Evolutionary conservation across 164 flowering plant species (phyloP), one percentile per base, ranked within the genome.

Genomic region (Tetrastigma voinierianum): DNA sequence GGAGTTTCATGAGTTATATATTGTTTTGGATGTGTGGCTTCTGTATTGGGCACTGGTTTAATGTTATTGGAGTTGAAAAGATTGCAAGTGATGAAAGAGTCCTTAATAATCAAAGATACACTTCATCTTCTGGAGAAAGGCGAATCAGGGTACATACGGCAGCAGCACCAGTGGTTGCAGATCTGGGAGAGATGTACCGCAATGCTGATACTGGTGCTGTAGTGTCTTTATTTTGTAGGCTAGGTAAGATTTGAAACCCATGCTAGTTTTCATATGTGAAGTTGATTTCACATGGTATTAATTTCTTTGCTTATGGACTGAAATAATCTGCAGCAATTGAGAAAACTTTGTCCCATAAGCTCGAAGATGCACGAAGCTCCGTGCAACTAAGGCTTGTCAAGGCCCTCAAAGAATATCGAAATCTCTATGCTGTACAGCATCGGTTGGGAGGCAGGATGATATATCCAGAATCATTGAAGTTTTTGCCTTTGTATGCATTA

Each of bases 131-230:
- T 76, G 99, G 98, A 69, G 99, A 96, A 77, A 81, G 99, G 70
- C 99, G 99, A 65, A 93, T 96, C 53, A 88, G 99, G 77, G 97
- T 96, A 67, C 99, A 91, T 70, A 96, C 97, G n/a, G 88, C 92
- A 64, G 96, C 96, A 44, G 96, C 84, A 43, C 98, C 97, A 2
- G 98, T 93, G 68, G 96, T 93, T 46, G 40, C 96, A 40, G 96
- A 96, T 72, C 85, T 96, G 48, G 93, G 87, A 20, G 99, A 96
- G 79, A 93, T 96, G 99, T 96, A 89, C 60, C 93, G 96, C 43
- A 89, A 81, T 32, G 98, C 98, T 65, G 98, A 96, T 76, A 79
- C 86, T 67, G 97, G 98, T 67, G 98, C 97, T 52, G 76, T 93
- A 62, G 77, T 85, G 61, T 86, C 95, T 24, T 59, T 93, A 70